These are phyloP conservation scores for Sisymbrium irio DNA, from an alignment of 345 rosid genomes.

Conservation along the genomic window DNA sequence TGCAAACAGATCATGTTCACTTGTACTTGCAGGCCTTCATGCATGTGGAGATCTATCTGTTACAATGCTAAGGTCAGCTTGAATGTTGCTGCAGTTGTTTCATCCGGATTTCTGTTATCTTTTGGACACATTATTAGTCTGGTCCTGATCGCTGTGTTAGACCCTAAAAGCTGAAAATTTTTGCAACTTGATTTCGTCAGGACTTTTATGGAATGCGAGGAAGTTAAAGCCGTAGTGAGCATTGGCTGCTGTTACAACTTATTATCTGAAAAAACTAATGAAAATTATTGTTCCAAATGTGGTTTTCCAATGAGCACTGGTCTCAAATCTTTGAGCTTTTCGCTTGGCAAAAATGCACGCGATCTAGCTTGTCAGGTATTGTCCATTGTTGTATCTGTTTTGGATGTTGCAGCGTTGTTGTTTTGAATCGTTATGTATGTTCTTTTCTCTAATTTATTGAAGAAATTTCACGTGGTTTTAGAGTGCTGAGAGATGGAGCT, in stretches of 20 bases:
- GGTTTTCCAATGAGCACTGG: conserved; percentile 85
- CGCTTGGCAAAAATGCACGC: conserved; percentile 63
- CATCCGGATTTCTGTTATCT: background rate
- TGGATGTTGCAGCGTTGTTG: conserved; percentile 1
- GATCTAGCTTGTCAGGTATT: conserved; percentile 97
- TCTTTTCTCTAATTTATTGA: background rate
- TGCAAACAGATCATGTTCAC: conserved; percentile 38
- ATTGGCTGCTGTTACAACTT: conserved; percentile 97
- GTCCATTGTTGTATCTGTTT: background rate
- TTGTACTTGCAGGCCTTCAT: conserved; percentile 92
- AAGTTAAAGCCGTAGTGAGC: conserved; percentile 79
- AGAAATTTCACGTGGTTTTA: conserved; percentile 20
- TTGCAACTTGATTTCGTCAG: conserved; percentile 39
- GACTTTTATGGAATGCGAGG: conserved; percentile 65
- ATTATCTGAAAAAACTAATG: conserved; percentile 57
- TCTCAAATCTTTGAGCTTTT: conserved; percentile 50
- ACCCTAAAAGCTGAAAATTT: conserved; percentile 16
- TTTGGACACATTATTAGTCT: background rate
- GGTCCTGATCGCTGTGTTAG: conserved; percentile 1
- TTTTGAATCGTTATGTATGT: background rate
- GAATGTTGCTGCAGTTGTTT: conserved; percentile 2
- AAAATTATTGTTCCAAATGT: conserved; percentile 36
- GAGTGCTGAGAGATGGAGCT: conserved; percentile 97
- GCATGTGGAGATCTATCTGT: conserved; percentile 97
- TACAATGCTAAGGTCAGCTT: conserved; percentile 80